These are phyloP conservation scores for Hemileccinum impolitum DNA, from an alignment of 768 basidiomycete species.

Conservation along the genomic window DNA sequence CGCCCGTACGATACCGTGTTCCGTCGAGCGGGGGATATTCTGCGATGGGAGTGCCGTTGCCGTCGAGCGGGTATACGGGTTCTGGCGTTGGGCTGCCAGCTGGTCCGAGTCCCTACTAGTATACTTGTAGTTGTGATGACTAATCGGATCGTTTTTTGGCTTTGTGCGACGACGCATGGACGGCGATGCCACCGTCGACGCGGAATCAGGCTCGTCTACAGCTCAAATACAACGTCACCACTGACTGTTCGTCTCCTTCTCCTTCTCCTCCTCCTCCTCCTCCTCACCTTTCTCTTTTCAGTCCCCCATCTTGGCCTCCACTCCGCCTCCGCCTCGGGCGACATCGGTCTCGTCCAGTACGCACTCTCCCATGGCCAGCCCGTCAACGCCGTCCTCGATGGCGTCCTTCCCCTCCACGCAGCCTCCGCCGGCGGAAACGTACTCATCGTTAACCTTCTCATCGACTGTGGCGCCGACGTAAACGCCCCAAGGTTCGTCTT, in stretches of 20 bases:
- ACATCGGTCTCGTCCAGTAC: slow-evolving; percentile 89
- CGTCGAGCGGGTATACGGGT: too few relatives aligned
- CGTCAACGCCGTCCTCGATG: slow-evolving; percentile 92
- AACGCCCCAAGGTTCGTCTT: slow-evolving; percentile 81
- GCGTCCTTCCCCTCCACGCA: slow-evolving; percentile 94
- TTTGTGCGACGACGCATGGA: slow-evolving; percentile 6
- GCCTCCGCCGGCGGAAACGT: slow-evolving; percentile 90
- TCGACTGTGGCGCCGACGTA: slow-evolving; percentile 96
- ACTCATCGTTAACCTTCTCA: slow-evolving; percentile 80
- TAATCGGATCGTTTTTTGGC: slow-evolving; percentile 11
- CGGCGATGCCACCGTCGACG: slow-evolving; percentile 33
- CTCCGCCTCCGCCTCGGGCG: slow-evolving; percentile 76
- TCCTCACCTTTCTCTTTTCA: slow-evolving; percentile 23
- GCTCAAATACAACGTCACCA: slow-evolving; percentile 51
- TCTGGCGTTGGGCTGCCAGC: too few relatives aligned
- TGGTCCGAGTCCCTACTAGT: too few relatives aligned
- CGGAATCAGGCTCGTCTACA: slow-evolving; percentile 37
- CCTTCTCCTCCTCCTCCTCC: background rate
- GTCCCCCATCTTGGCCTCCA: slow-evolving; percentile 78
- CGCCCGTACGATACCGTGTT: slow-evolving; percentile 20
- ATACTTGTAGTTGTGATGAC: slow-evolving; percentile 5
- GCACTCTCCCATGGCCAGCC: slow-evolving; percentile 94
- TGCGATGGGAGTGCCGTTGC: too few relatives aligned
- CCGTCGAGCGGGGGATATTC: slow-evolving; percentile 7
- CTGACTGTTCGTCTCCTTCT: slow-evolving; percentile 42